These are phyloP conservation scores for Aspergillus pseudoglaucus DNA, from an alignment of 2,329 filamentous ascomycete genomes.

Conservation along the genomic window DNA sequence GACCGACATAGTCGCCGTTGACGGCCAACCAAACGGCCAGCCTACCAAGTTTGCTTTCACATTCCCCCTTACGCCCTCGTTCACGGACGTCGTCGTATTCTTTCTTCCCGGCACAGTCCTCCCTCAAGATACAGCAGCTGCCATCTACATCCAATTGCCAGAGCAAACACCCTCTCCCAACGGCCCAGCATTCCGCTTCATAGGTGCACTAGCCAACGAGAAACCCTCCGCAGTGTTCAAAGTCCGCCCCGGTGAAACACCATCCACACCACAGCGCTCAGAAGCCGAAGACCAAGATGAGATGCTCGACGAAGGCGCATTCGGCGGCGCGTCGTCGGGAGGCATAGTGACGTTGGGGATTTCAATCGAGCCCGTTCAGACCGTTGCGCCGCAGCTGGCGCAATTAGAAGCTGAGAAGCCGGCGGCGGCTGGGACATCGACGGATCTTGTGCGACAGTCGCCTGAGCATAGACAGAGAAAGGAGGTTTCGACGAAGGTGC, in stretches of 20 bases:
- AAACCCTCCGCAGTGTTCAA: conserved; percentile 93
- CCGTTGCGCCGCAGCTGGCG: conserved; percentile 64
- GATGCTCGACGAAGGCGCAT: conserved; percentile 43
- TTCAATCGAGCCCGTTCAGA: conserved; percentile 66
- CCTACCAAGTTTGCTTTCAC: conserved; percentile 59
- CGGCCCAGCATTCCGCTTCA: conserved; percentile 64
- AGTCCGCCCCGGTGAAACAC: conserved; percentile 41
- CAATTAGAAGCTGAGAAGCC: conserved; percentile 40
- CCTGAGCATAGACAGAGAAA: conserved; percentile 21
- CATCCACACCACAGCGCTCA: conserved; percentile 13
- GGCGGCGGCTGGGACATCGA: conserved; percentile 16
- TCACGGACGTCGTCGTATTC: conserved; percentile 79
- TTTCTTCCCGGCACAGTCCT: conserved; percentile 71
- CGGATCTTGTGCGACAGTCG: conserved; percentile 23
- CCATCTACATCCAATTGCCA: conserved; percentile 79
- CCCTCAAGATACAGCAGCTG: conserved; percentile 70
- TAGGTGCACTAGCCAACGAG: conserved; percentile 81
- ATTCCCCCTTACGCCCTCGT: conserved; percentile 56
- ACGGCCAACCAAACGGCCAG: conserved; percentile 48
- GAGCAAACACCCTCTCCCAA: conserved; percentile 27
- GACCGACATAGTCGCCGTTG: conserved; percentile 47
- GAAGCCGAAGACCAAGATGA: conserved; percentile 34
- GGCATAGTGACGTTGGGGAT: conserved; percentile 70
- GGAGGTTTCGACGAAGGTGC: conserved; percentile 60
- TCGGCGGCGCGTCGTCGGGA: conserved; percentile 16